These are phyloP conservation scores for Phytophthora sojae DNA, from an alignment of 352 stramenopile species.

Conservation along the genomic window DNA sequence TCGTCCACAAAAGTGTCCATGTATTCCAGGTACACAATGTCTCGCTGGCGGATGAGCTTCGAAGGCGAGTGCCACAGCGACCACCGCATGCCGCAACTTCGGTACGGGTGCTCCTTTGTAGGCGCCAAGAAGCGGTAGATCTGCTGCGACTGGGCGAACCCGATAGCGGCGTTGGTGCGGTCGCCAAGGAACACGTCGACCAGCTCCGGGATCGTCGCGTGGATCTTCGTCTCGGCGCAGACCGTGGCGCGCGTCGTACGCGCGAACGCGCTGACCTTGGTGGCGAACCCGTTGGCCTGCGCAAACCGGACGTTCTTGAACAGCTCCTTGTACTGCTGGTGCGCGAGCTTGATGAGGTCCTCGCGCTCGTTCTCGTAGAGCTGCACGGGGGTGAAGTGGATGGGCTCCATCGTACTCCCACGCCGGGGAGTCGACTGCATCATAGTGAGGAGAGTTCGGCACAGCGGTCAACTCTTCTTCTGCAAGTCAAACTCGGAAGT, in stretches of 20 bases:
- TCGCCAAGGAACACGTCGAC: no score
- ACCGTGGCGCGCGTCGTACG: no score
- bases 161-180: no score
- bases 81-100: slow-evolving; percentile 66
- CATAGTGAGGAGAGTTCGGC: slow-evolving; percentile 1
- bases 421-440: slow-evolving; percentile 27
- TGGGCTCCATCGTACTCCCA: slow-evolving; percentile 25
- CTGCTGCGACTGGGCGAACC: slow-evolving; percentile 34
- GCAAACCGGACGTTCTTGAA: slow-evolving; percentile 56
- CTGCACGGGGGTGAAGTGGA: slow-evolving; percentile 44
- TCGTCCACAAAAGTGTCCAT: no score
- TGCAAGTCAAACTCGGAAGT: no score
- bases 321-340: slow-evolving; percentile 45
- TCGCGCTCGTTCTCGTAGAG: slow-evolving; percentile 48
- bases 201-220: no score
- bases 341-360: slow-evolving; percentile 43
- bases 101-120: slow-evolving; percentile 53
- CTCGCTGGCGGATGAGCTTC: slow-evolving; percentile 64
- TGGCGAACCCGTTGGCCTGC: slow-evolving; percentile 13
- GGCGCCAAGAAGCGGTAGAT: slow-evolving; percentile 63
- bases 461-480: no score
- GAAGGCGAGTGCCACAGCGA: slow-evolving; percentile 71
- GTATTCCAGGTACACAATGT: slow-evolving; percentile 30
- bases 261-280: no score
- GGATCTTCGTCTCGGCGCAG: no score